Conservation (phyloP, 805 yeast genomes). For the Wickerhamomyces rabaulensis region DNA sequence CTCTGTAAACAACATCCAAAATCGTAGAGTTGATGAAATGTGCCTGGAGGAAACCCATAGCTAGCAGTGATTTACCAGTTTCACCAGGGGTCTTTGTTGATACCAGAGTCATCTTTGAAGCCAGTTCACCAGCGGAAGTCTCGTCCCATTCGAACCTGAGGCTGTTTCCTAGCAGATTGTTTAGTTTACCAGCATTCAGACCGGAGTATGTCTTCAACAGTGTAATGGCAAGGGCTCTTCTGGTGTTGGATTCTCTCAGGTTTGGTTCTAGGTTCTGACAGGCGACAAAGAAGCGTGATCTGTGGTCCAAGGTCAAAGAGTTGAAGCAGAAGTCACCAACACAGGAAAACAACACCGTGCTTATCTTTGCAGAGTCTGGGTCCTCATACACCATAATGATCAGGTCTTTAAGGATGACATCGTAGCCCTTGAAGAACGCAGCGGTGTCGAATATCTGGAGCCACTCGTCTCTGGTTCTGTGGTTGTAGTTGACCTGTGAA, state of each 20-base stretch:
- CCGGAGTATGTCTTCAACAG: slow-evolving; percentile 61
- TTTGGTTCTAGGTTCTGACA: slow-evolving; percentile 56
- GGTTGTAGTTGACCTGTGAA: slow-evolving; percentile 12
- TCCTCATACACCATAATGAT: slow-evolving; percentile 47
- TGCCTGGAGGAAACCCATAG: slow-evolving; percentile 52
- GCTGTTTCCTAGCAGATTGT: slow-evolving; percentile 9
- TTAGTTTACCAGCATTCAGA: slow-evolving; percentile 30
- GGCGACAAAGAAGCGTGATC: slow-evolving; percentile 75
- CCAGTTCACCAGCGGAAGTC: slow-evolving; percentile 76
- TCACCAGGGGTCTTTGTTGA: slow-evolving; percentile 47
- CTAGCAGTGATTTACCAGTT: slow-evolving; percentile 51
- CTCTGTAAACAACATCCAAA: slow-evolving; percentile 72
- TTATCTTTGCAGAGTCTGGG: slow-evolving; percentile 38
- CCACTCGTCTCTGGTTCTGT: slow-evolving; percentile 32
- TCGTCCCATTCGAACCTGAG: slow-evolving; percentile 59
- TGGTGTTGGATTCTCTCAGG: slow-evolving; percentile 50
- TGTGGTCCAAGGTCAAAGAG: slow-evolving; percentile 48
- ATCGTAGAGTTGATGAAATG: slow-evolving; percentile 44
- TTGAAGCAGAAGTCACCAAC: slow-evolving; percentile 62
- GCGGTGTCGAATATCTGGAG: slow-evolving; percentile 38
- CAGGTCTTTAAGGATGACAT: slow-evolving; percentile 38
- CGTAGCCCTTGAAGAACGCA: slow-evolving; percentile 49
- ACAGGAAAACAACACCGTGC: slow-evolving; percentile 51
- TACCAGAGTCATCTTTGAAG: slow-evolving; percentile 57
- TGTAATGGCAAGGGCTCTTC: slow-evolving; percentile 74